Conservation (phyloP, 441 rosid species). For the Gossypium davidsonii region DNA sequence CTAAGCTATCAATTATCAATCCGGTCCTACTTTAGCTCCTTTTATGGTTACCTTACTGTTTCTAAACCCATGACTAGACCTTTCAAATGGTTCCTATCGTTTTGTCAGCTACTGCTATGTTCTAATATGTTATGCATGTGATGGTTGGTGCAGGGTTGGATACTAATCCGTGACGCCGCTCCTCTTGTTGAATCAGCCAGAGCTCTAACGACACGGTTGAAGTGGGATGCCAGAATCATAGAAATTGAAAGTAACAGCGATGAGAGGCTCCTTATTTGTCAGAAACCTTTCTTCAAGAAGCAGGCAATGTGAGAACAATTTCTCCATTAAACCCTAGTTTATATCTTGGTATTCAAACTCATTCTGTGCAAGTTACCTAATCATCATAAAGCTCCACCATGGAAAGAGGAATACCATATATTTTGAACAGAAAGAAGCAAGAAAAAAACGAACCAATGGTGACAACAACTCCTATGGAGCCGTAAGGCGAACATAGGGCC, state of each 20-base stretch:
- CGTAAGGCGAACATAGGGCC: slow-evolving; percentile 23
- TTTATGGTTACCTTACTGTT: neutral
- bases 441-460: slow-evolving; percentile 20
- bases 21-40: neutral
- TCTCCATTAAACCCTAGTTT: slow-evolving; percentile 2
- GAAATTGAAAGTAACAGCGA: slow-evolving; percentile 81
- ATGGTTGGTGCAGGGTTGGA: slow-evolving; percentile 78
- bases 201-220: slow-evolving; percentile 53
- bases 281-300: slow-evolving; percentile 76
- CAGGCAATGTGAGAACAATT: slow-evolving; percentile 40
- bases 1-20: neutral
- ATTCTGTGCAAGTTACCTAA: slow-evolving; percentile 27
- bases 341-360: slow-evolving; percentile 24
- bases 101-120: neutral
- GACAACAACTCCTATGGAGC: slow-evolving; percentile 18
- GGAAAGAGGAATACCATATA: slow-evolving; percentile 10
- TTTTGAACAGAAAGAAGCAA: slow-evolving; percentile 44
- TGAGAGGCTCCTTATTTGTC: slow-evolving; percentile 86
- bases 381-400: slow-evolving; percentile 31
- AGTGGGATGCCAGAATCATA: slow-evolving; percentile 90
- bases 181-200: slow-evolving; percentile 71
- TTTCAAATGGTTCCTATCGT: neutral
- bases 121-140: neutral
- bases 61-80: neutral
- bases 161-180: slow-evolving; percentile 71